These are phyloP conservation scores for Fusarium falciforme DNA, from an alignment of 2,329 filamentous ascomycete genomes.

Conservation along the genomic window DNA sequence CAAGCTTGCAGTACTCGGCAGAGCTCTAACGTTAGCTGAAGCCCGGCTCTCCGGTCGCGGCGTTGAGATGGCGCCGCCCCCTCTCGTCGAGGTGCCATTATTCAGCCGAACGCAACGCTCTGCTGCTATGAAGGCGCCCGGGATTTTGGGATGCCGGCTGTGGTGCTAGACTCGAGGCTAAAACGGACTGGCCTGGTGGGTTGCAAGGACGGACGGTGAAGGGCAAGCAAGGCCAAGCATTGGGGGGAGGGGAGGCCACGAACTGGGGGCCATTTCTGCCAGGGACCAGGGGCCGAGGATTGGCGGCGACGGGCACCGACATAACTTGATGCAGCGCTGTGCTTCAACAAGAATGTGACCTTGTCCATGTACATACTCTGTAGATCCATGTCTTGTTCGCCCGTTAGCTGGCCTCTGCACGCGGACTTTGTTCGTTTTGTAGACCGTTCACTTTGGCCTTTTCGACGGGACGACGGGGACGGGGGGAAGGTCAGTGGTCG, in stretches of 20 bases:
- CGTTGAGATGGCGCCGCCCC: constrained; percentile 12
- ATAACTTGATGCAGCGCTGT: constrained; percentile 38
- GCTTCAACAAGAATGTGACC: constrained; percentile 25
- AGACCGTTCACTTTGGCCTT: background rate
- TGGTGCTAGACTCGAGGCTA: constrained; percentile 16
- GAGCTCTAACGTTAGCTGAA: background rate
- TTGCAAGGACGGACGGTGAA: constrained; percentile 22
- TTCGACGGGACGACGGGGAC: background rate
- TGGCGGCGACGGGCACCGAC: constrained; percentile 35
- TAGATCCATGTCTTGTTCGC: constrained; percentile 15
- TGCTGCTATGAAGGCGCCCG: constrained; percentile 23
- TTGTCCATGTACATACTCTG: constrained; percentile 13
- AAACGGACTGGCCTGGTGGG: constrained; percentile 19
- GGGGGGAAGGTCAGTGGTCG: background rate
- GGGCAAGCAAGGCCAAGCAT: background rate
- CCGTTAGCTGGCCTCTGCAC: constrained; percentile 1
- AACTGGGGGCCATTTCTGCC: constrained; percentile 9
- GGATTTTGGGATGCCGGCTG: constrained; percentile 32
- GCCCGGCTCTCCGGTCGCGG: background rate
- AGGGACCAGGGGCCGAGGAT: constrained; percentile 38
- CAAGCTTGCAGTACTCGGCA: background rate
- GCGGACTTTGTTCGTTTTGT: constrained; percentile 6
- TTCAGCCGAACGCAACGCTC: constrained; percentile 10
- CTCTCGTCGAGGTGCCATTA: constrained; percentile 18
- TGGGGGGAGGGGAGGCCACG: constrained; percentile 12